Evolutionary conservation across 805 yeast species (phyloP), one percentile per base, ranked within the genome.

Genomic region (Cyberlindnera euphorbiae): DNA sequence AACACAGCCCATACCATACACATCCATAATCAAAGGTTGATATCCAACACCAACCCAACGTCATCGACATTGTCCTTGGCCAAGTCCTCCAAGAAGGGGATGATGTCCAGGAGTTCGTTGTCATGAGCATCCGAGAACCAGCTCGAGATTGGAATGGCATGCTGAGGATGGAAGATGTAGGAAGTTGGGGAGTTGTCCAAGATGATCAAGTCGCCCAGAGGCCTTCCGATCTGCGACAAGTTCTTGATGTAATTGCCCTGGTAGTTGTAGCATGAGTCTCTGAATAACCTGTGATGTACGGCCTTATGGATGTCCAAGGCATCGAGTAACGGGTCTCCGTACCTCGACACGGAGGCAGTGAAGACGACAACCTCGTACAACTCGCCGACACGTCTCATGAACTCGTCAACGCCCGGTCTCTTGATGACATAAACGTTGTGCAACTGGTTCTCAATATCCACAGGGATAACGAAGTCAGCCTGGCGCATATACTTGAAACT

Each of bases 61-160:
- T 93, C 96, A 45, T 79, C 82, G 36, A 93, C 96, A 30, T 69
- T 70, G 9, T 69, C 57, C 45, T 71, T 64, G 6, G 96, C 76
- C 38, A 93, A 64, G 58, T 93, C 97, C 59, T 87, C 86, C 49
- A 93, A 69, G 42, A 93, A 78, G 11, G 97, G 98, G 36, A 93
- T 65, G 61, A 93, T 76, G 62, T 93, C 99, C 44, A 85, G 62
- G 52, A 93, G 70, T 68, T 93, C 99, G 58, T 89, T 89, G 60
- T 93, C 99, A 60, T 93, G 98, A 19, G 93, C 79, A 63, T 93
- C 99, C 48, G 96, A 85, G 69, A 93, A 93, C 99, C 99, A 93
- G 59, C 93, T 81, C 47, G 96, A 85, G 19, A 93, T 85, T 17
- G 99, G 99, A 19, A 93, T 82, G 8, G 97, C 95, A 64, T 93